Evolutionary conservation across 2,329 filamentous ascomycete genomes (phyloP), one percentile per base, ranked within the genome.

Genomic region (Trichoderma oligosporum): DNA sequence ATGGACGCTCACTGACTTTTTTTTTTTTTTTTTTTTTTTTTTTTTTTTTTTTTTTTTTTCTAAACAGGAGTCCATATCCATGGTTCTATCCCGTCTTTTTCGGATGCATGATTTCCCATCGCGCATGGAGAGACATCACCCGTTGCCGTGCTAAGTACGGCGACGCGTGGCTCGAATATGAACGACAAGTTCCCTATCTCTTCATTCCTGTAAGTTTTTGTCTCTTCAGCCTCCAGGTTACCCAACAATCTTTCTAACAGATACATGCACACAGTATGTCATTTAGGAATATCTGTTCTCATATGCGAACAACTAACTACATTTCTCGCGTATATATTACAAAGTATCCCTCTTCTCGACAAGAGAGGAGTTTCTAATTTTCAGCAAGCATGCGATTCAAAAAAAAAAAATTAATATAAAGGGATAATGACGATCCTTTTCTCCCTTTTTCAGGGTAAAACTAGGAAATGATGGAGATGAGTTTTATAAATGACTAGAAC

Each of bases 41-140:
- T 14, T n/a, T 2, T n/a, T 41, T 20, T 36, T 31, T 20, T 25
- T 14, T n/a, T 2, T n/a, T 41, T 20, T 36, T 4, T 25, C 7
- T 4, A 8, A 27, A 53, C 7, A 71, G 70, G 65, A 90, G 86
- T 66, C 89, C 89, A 0, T 93, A 95, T 73, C 91, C 91, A 0
- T 96, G 90, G 89, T 95, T 96, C 73, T 94, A 95, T 68, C 88
- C 89, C 0, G 71, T 89, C 44, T 96, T 96, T 78, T 96, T 96
- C 71, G 77, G 78, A 33, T 75, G 76, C 63, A 94, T 94, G 89
- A 94, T 95, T 67, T 78, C 84, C 3, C 91, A 95, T 73, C 87
- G 90, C 58, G 88, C 89, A 9, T 74, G 76, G 52, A 81, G 91
- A 62, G 91, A 96, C 70, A 90, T 93, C 61, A 78, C 86, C 67